Evolutionary conservation across 164 flowering plant genomes (phyloP).

Genomic region (Umbilicus rupestris): DNA sequence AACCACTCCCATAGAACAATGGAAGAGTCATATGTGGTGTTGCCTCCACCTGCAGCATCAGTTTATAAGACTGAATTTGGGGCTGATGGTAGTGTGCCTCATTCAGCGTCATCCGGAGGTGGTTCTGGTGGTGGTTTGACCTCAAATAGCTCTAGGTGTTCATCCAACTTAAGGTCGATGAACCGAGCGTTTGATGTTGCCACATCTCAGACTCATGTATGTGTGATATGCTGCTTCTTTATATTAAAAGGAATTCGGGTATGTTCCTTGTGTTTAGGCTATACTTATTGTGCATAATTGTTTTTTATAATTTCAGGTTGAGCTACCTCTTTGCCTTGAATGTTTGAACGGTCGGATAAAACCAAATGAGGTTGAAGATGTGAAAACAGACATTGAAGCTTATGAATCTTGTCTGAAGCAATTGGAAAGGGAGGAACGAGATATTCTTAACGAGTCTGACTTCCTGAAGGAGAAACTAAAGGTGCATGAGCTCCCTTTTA

Average conservation of each 20-base stretch:
- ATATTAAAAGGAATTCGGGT: neutral
- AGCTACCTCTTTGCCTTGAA: constrained; percentile 92
- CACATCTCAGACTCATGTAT: constrained; percentile 75
- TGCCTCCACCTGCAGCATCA: constrained; percentile 77
- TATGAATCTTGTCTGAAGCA: constrained; percentile 90
- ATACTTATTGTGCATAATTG: neutral
- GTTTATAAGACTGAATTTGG: constrained; percentile 69
- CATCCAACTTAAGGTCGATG: constrained; percentile 68
- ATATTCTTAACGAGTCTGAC: constrained; percentile 82
- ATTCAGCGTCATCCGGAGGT: constrained; percentile 39
- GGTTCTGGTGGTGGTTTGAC: constrained; percentile 22
- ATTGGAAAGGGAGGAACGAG: constrained; percentile 70
- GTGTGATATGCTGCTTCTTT: neutral
- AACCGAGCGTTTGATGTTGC: constrained; percentile 94
- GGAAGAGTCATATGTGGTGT: constrained; percentile 96
- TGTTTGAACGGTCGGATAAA: constrained; percentile 94
- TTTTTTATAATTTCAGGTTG: constrained; percentile 45
- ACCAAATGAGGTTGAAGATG: constrained; percentile 98
- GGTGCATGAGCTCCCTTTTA: constrained; percentile 28
- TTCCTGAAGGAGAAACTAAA: constrained; percentile 79
- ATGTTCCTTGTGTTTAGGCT: neutral
- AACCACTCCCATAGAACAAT: constrained; percentile 61
- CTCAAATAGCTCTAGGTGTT: constrained; percentile 18
- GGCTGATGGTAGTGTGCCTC: constrained; percentile 49
- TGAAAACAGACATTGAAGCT: constrained; percentile 79